Conservation (phyloP, 169 alveolate species). For the Toxoplasma gondii region DNA sequence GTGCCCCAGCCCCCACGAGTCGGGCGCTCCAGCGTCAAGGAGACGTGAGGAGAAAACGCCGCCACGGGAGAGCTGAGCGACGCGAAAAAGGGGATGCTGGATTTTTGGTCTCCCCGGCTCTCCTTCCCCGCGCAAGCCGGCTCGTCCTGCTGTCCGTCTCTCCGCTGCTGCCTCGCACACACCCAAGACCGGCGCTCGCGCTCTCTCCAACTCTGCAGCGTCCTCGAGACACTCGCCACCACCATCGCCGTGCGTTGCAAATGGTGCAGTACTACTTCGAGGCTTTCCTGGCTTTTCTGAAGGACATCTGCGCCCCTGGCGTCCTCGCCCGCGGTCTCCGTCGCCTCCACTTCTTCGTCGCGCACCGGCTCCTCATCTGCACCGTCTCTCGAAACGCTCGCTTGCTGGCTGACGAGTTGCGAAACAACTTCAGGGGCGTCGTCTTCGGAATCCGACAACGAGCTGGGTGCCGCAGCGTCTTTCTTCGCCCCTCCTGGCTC, state of each 20-base stretch:
- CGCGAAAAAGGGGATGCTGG: slow-evolving; percentile 49
- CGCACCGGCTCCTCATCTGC: too few species aligned
- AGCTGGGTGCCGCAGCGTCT: too few species aligned
- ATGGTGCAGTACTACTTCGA: not conserved
- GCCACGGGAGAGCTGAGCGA: not conserved
- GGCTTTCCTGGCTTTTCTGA: not conserved
- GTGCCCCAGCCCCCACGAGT: slow-evolving; percentile 4
- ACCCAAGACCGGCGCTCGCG: not conserved
- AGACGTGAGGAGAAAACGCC: too few species aligned
- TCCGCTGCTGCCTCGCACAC: not conserved
- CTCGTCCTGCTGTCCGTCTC: not conserved
- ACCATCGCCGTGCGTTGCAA: not conserved
- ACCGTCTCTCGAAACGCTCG: too few species aligned
- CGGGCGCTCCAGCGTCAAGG: too few species aligned
- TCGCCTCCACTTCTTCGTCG: too few species aligned
- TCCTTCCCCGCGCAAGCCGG: not conserved
- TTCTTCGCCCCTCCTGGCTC: too few species aligned
- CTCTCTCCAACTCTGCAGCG: not conserved
- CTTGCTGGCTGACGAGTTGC: too few species aligned
- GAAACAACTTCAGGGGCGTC: too few species aligned
- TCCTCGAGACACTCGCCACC: not conserved
- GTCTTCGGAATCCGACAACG: too few species aligned
- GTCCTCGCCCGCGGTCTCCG: too few species aligned
- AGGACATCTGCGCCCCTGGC: too few species aligned
- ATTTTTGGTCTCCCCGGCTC: not conserved